phyloP scores from a whole-genome alignment of 768 basidiomycete species.

The Suillus subaureus region DNA sequence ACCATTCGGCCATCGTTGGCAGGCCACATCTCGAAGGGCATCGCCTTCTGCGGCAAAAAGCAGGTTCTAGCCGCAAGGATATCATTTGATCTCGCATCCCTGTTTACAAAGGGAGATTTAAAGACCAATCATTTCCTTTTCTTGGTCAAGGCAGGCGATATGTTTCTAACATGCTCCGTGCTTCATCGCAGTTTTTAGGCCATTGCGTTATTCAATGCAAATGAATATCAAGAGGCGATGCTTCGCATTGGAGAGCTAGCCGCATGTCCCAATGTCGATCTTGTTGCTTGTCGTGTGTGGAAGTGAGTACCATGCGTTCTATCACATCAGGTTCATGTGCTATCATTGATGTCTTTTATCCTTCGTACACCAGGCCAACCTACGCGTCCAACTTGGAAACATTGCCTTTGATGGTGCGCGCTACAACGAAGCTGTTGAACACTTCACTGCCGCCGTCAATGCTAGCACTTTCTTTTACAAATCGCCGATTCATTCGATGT shows the following conservation, averaged over 20 bases:
- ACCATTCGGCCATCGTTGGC: no score
- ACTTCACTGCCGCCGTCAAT: neutral
- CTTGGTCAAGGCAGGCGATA: neutral
- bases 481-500: neutral
- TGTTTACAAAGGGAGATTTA: no score
- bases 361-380: neutral
- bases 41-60: no score
- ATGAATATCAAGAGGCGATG: neutral
- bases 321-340: neutral
- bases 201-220: neutral
- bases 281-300: neutral
- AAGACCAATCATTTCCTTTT: no score
- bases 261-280: neutral
- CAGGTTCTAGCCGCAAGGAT: no score
- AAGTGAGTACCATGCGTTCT: neutral
- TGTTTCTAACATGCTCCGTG: neutral
- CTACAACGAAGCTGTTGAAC: neutral
- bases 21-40: no score
- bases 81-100: no score
- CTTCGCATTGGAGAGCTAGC: neutral
- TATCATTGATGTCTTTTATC: neutral
- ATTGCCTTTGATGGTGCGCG: neutral
- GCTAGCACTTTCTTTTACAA: neutral
- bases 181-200: neutral
- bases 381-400: neutral